Evolutionary conservation across 2,329 filamentous ascomycete genomes (phyloP).

Genomic region (Sporothrix pallida): DNA sequence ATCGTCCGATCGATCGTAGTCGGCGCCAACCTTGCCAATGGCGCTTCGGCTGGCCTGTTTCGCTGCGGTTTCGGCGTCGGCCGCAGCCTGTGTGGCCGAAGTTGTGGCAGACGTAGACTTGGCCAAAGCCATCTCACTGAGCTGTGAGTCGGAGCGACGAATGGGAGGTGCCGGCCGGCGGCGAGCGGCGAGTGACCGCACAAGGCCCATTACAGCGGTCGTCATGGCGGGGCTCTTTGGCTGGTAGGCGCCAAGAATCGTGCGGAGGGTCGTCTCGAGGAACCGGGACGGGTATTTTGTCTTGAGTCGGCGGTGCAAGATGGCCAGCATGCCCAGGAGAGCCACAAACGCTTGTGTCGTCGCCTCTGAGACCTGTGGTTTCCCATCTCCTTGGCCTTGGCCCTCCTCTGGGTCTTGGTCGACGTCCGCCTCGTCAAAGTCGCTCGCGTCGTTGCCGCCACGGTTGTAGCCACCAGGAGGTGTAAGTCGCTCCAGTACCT

Average conservation of each 20-base stretch:
- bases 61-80: constrained; percentile 44
- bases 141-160: constrained; percentile 54
- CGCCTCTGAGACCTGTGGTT: constrained; percentile 36
- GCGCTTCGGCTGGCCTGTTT: constrained; percentile 41
- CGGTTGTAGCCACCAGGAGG: constrained; percentile 44
- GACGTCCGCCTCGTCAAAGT: constrained; percentile 44
- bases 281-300: constrained; percentile 81
- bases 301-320: constrained; percentile 75
- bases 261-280: constrained; percentile 75
- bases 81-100: constrained; percentile 41
- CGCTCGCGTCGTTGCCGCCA: constrained; percentile 46
- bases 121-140: constrained; percentile 24
- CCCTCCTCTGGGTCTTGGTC: constrained; percentile 44
- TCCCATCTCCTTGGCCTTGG: constrained; percentile 33
- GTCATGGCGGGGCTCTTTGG: constrained; percentile 70
- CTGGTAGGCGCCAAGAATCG: constrained; percentile 70
- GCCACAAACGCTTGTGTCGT: constrained; percentile 34
- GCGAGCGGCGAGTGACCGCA: constrained; percentile 70
- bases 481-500: constrained; percentile 67
- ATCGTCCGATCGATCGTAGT: constrained; percentile 50
- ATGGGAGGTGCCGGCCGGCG: constrained; percentile 68
- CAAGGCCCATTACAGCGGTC: constrained; percentile 70
- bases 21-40: constrained; percentile 51
- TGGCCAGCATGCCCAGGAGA: constrained; percentile 55
- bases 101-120: not conserved